These are phyloP conservation scores for Nakazawaea ishiwadae DNA, from an alignment of 805 yeast genomes.

Conservation along the genomic window DNA sequence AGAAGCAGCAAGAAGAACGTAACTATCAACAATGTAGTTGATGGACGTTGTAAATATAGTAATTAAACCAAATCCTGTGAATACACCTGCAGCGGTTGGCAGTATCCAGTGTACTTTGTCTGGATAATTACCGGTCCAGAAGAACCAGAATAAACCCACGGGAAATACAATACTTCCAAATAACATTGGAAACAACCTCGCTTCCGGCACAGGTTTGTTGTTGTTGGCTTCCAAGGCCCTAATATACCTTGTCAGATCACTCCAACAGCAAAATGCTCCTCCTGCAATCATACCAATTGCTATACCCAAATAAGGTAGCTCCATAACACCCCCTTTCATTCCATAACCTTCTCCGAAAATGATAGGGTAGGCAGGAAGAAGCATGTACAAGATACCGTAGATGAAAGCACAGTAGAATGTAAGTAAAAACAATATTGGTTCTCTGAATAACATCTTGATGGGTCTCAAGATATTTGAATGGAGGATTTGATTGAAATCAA, in stretches of 20 bases:
- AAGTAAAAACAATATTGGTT: conserved; percentile 64
- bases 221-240: conserved; percentile 42
- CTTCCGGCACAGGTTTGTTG: conserved; percentile 69
- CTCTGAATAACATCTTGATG: conserved; percentile 54
- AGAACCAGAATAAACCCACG: conserved; percentile 76
- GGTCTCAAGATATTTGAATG: conserved; percentile 67
- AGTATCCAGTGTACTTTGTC: conserved; percentile 72
- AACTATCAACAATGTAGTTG: conserved; percentile 69
- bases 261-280: conserved; percentile 43
- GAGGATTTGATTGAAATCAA: conserved; percentile 52
- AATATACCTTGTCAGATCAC: conserved; percentile 52
- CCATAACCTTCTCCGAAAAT: conserved; percentile 60
- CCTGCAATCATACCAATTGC: conserved; percentile 64
- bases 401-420: conserved; percentile 72
- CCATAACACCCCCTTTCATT: conserved; percentile 58
- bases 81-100: conserved; percentile 60
- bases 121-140: conserved; percentile 82
- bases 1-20: conserved; percentile 68
- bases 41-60: conserved; percentile 63
- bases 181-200: conserved; percentile 72
- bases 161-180: conserved; percentile 67
- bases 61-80: conserved; percentile 64
- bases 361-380: conserved; percentile 71
- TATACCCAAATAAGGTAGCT: conserved; percentile 76
- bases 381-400: conserved; percentile 71